These are phyloP conservation scores for Ceratocystis lukuohia DNA, from an alignment of 2,329 filamentous ascomycete genomes.

Conservation along the genomic window DNA sequence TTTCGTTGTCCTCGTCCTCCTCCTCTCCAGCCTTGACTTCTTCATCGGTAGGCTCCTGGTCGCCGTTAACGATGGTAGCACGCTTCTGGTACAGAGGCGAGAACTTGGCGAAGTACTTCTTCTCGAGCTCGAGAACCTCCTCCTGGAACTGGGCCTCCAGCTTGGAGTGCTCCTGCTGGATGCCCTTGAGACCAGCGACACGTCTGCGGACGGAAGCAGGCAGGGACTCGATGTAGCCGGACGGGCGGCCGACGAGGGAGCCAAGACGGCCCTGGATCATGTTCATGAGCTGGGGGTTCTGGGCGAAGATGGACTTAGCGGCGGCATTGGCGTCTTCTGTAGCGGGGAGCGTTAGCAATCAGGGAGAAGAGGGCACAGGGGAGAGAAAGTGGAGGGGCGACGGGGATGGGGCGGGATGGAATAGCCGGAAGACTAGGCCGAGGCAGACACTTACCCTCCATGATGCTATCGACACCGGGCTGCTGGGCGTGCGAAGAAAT, in stretches of 20 bases:
- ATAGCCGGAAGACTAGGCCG: not conserved
- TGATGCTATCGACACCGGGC: conserved; percentile 86
- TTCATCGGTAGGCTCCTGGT: conserved; percentile 68
- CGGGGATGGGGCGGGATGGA: conserved; percentile 20
- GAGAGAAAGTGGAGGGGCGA: conserved; percentile 20
- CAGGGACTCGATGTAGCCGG: conserved; percentile 94
- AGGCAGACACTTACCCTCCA: conserved; percentile 63
- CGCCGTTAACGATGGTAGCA: conserved; percentile 81
- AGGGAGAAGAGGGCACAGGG: not conserved
- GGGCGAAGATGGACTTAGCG: conserved; percentile 63
- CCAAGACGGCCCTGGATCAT: conserved; percentile 98
- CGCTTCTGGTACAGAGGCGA: conserved; percentile 94
- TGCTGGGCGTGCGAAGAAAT: conserved; percentile 97
- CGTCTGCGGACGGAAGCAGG: conserved; percentile 80
- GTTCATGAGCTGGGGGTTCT: conserved; percentile 85
- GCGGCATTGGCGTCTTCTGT: conserved; percentile 67
- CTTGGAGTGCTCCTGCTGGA: conserved; percentile 97
- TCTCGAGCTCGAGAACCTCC: conserved; percentile 93
- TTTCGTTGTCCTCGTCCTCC: conserved; percentile 56
- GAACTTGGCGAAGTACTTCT: conserved; percentile 99
- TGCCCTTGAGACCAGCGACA: conserved; percentile 88
- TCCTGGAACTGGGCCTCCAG: conserved; percentile 97
- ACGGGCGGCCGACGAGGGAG: conserved; percentile 83
- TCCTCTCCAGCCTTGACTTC: conserved; percentile 80
- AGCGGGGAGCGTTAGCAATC: not conserved